phyloP scores from a whole-genome alignment of 2,329 filamentous ascomycete genomes.

The Aspergillus fischeri region DNA sequence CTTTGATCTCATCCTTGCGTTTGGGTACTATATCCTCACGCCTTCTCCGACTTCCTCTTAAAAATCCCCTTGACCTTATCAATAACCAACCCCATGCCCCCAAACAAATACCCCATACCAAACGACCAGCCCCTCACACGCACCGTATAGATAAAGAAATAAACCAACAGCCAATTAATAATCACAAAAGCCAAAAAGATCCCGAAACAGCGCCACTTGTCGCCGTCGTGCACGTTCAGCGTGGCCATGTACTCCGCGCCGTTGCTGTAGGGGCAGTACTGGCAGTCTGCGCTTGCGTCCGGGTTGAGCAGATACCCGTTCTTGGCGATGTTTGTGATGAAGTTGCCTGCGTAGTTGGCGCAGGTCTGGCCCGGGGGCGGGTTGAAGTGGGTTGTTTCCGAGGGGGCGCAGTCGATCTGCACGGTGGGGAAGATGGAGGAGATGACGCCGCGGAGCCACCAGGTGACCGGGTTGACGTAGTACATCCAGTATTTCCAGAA shows the following conservation, averaged over 20 bases:
- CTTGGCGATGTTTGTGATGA: slow-evolving; percentile 46
- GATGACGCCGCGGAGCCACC: slow-evolving; percentile 68
- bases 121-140: slow-evolving; percentile 68
- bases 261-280: slow-evolving; percentile 65
- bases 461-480: slow-evolving; percentile 65
- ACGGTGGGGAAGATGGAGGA: slow-evolving; percentile 56
- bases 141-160: slow-evolving; percentile 73
- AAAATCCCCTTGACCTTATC: slow-evolving; percentile 27
- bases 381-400: slow-evolving; percentile 63
- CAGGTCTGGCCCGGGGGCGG: slow-evolving; percentile 64
- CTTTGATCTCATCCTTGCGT: background rate
- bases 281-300: slow-evolving; percentile 55
- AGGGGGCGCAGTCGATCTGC: slow-evolving; percentile 47
- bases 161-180: slow-evolving; percentile 68
- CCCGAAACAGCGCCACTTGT: slow-evolving; percentile 71
- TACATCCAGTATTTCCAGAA: slow-evolving; percentile 73
- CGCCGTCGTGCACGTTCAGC: slow-evolving; percentile 49
- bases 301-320: slow-evolving; percentile 63
- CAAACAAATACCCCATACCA: slow-evolving; percentile 59
- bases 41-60: slow-evolving; percentile 18
- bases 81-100: slow-evolving; percentile 41
- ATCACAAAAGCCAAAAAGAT: slow-evolving; percentile 68
- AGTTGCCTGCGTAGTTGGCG: slow-evolving; percentile 58
- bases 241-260: slow-evolving; percentile 64
- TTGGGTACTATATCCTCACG: slow-evolving; percentile 5